Conservation (phyloP, 257 asterid genomes). For the Solanum neorickii region DNA sequence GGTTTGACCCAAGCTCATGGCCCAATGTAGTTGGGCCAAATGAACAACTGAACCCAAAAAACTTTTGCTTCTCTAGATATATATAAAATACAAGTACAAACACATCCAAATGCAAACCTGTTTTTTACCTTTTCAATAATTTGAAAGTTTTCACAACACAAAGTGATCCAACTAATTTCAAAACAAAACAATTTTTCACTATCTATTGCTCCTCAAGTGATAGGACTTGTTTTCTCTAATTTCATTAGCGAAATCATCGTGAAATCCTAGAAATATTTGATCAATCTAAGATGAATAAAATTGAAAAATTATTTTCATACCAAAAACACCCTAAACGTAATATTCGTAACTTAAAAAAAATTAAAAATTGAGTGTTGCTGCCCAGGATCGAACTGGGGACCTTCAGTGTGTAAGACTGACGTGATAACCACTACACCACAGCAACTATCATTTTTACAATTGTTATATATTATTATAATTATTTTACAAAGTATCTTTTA, state of each 20-base stretch:
- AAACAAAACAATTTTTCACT: no score
- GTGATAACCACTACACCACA: slow-evolving; percentile 55
- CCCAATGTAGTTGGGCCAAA: neutral
- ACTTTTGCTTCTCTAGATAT: neutral
- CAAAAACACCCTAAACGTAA: neutral
- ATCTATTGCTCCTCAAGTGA: neutral
- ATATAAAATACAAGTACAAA: no score
- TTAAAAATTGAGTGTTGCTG: slow-evolving; percentile 3
- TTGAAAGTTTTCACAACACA: no score
- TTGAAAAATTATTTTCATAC: no score
- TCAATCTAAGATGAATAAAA: neutral
- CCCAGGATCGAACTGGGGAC: slow-evolving; percentile 51
- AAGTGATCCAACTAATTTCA: no score
- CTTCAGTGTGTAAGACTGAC: slow-evolving; percentile 45
- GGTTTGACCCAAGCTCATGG: neutral
- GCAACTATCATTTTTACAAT: neutral
- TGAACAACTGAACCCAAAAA: neutral
- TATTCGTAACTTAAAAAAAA: neutral
- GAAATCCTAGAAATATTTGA: neutral
- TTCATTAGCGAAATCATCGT: neutral
- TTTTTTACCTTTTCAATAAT: no score
- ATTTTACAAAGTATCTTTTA: neutral
- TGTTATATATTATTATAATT: no score
- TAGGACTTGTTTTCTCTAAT: neutral
- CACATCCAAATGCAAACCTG: no score